Percentiles rank a stretch among this genome's conserved stretches.
phyloP scores from a whole-genome alignment of 2,329 filamentous ascomycete genomes.

The Cylindrodendrum hubeiense region DNA sequence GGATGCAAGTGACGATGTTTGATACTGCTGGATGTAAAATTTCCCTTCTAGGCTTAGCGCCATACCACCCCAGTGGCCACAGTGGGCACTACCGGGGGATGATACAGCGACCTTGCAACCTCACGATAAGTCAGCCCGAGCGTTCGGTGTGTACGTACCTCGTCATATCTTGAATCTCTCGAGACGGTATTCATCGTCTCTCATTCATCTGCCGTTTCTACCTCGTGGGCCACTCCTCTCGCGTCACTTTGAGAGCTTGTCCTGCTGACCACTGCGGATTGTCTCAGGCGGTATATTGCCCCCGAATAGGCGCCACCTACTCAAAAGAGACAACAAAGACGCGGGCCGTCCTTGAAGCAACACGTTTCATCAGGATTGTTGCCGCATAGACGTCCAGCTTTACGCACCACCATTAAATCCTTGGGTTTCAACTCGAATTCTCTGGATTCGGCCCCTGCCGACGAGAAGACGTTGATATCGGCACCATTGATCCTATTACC shows the following conservation, averaged over 20 bases:
- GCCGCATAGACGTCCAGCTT: background rate
- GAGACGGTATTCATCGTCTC: background rate
- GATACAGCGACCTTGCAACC: constrained; percentile 20
- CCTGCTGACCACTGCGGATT: background rate
- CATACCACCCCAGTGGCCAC: background rate
- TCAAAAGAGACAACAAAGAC: constrained; percentile 31
- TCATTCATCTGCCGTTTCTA: background rate
- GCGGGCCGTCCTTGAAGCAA: constrained; percentile 23
- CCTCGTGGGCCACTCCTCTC: background rate
- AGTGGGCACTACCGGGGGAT: background rate
- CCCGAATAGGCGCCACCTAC: constrained; percentile 37
- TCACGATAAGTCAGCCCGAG: constrained; percentile 31
- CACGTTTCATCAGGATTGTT: constrained; percentile 31
- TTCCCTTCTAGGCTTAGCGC: constrained; percentile 40
- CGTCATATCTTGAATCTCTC: background rate
- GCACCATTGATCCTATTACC: constrained; percentile 4
- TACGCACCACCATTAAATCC: background rate
- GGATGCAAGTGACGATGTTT: background rate
- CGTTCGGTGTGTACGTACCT: constrained; percentile 6
- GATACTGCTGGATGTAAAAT: constrained; percentile 9
- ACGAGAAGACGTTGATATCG: background rate
- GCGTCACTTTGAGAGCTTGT: background rate
- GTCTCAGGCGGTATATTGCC: background rate
- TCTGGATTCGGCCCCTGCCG: too few species aligned
- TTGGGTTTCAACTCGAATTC: background rate